Conservation (phyloP, 2,329 filamentous ascomycete species). For the Aschersonia sp. region DNA sequence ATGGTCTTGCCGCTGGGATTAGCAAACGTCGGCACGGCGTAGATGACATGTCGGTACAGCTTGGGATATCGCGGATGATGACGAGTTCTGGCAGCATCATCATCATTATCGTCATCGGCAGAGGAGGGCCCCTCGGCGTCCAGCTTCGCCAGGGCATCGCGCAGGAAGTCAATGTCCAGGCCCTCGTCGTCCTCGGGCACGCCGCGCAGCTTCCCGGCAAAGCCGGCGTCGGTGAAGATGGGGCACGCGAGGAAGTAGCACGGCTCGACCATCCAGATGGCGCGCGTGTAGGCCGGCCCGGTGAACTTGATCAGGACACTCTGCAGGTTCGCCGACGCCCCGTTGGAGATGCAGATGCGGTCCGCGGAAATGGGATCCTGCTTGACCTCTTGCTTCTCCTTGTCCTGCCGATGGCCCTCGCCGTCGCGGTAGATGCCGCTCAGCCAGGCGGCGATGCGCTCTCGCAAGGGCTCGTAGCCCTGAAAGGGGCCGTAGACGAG, state of each 20-base stretch:
- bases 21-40: slow-evolving; percentile 74
- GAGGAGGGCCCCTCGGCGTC: slow-evolving; percentile 11
- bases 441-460: slow-evolving; percentile 58
- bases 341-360: slow-evolving; percentile 69
- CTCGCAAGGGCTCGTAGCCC: slow-evolving; percentile 56
- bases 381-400: background rate
- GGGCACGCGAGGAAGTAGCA: slow-evolving; percentile 73
- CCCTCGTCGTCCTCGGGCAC: slow-evolving; percentile 69
- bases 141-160: slow-evolving; percentile 13
- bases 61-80: slow-evolving; percentile 27
- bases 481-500: slow-evolving; percentile 68
- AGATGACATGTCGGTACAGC: slow-evolving; percentile 76
- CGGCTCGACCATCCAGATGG: slow-evolving; percentile 69
- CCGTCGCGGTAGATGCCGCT: slow-evolving; percentile 15
- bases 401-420: background rate
- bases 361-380: slow-evolving; percentile 12
- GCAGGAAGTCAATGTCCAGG: slow-evolving; percentile 46
- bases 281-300: slow-evolving; percentile 59
- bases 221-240: slow-evolving; percentile 74
- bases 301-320: slow-evolving; percentile 67
- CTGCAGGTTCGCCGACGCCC: slow-evolving; percentile 71
- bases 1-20: slow-evolving; percentile 83
- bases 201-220: slow-evolving; percentile 49
- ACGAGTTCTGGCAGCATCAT: no score
- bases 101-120: no score